Evolutionary conservation across 768 basidiomycete species (phyloP).

Genomic region (Russula lepida): DNA sequence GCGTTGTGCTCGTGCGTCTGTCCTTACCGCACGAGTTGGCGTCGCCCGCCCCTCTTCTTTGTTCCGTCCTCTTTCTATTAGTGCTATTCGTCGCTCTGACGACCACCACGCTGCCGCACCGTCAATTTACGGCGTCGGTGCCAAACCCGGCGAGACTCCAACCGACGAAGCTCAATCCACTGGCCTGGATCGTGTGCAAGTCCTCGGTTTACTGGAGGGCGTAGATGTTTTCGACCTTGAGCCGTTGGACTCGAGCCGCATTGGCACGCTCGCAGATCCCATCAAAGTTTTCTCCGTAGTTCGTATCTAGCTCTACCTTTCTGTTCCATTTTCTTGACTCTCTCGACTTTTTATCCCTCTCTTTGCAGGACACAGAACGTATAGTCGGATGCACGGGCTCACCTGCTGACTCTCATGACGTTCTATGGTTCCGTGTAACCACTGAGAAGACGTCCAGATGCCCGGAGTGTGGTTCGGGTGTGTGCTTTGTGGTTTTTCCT

Average conservation of each 20-base stretch:
- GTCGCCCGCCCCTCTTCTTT: constrained; percentile 21
- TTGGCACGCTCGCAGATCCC: constrained; percentile 84
- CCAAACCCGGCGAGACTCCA: constrained; percentile 65
- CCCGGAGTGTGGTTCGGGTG: constrained; percentile 90
- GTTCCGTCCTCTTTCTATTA: constrained; percentile 52
- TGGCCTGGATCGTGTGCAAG: constrained; percentile 92
- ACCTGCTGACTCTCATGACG: constrained; percentile 92
- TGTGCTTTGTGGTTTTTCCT: constrained; percentile 23
- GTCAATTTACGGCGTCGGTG: constrained; percentile 61
- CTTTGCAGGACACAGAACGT: constrained; percentile 62
- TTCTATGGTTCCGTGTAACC: constrained; percentile 71
- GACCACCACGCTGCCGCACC: constrained; percentile 43
- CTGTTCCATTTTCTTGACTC: background rate
- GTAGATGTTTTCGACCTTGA: constrained; percentile 83
- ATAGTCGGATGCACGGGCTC: constrained; percentile 91
- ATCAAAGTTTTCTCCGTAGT: constrained; percentile 84
- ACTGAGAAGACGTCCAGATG: constrained; percentile 70
- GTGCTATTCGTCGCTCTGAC: constrained; percentile 46
- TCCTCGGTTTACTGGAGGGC: constrained; percentile 82
- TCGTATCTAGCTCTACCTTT: constrained; percentile 29
- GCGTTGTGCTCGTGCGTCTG: constrained; percentile 24
- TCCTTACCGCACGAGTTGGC: constrained; percentile 8
- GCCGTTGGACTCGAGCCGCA: constrained; percentile 73
- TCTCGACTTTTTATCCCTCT: constrained; percentile 7
- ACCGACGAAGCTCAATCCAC: constrained; percentile 88